These are phyloP conservation scores for Prototheca stagnorum DNA, from an alignment of 163 green algal species.

Conservation along the genomic window DNA sequence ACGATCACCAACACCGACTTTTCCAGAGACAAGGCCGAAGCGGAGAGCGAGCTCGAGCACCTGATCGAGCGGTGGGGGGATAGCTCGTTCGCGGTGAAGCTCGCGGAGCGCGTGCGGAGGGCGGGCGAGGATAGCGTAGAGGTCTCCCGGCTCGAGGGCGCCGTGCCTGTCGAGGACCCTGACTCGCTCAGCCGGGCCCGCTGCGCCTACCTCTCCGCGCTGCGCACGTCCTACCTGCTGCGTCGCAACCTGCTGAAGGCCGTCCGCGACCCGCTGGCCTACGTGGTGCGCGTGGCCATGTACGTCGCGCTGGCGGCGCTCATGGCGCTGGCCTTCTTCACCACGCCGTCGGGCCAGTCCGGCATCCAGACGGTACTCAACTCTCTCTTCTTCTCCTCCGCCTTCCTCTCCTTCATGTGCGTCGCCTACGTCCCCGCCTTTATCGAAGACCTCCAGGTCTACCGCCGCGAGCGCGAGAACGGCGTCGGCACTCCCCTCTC, in stretches of 20 bases:
- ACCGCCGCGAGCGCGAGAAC: constrained; percentile 1
- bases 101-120: neutral
- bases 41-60: neutral
- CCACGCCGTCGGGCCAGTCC: neutral
- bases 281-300: neutral
- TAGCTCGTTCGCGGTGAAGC: neutral
- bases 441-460: neutral
- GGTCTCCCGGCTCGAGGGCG: neutral
- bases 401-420: constrained; percentile 2
- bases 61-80: neutral
- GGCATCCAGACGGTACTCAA: constrained; percentile 2
- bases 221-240: neutral
- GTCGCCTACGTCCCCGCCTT: neutral
- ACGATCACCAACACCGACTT: constrained; percentile 1
- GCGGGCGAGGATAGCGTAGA: neutral
- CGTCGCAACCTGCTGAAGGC: neutral
- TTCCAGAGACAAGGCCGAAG: neutral
- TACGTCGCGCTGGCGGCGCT: neutral
- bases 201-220: neutral
- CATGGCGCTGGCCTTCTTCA: constrained; percentile 1
- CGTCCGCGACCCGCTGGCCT: neutral
- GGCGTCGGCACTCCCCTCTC: neutral
- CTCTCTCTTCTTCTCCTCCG: neutral
- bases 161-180: too few species aligned
- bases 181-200: neutral